Evolutionary conservation across 2,329 filamentous ascomycete genomes (phyloP).

Genomic region (Meredithiella fracta): DNA sequence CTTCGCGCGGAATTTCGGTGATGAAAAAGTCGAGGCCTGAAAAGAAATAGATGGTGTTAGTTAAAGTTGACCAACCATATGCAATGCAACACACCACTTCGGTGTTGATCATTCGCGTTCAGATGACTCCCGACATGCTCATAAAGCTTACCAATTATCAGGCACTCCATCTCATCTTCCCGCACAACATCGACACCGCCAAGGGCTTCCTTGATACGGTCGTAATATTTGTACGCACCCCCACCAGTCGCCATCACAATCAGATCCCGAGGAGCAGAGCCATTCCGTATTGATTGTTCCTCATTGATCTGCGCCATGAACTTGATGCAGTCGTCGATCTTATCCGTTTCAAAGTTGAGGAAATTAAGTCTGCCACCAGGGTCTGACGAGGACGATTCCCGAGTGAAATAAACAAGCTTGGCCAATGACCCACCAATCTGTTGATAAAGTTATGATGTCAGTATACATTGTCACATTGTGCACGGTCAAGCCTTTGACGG

Average conservation of each 20-base stretch:
- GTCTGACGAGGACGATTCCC: conserved; percentile 62
- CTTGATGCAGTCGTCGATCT: conserved; percentile 81
- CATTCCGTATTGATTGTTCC: conserved; percentile 63
- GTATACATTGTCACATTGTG: conserved; percentile 13
- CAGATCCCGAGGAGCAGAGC: conserved; percentile 51
- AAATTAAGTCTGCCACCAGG: conserved; percentile 87
- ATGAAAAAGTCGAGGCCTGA: conserved; percentile 94
- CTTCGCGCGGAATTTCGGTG: conserved; percentile 88
- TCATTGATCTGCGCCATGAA: conserved; percentile 77
- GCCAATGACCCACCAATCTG: conserved; percentile 90
- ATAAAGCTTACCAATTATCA: conserved; percentile 61
- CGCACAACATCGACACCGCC: conserved; percentile 66
- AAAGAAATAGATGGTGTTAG: conserved; percentile 13
- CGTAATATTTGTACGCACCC: conserved; percentile 92
- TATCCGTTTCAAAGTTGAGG: conserved; percentile 87
- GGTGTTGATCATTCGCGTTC: background rate
- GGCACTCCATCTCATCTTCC: conserved; percentile 97
- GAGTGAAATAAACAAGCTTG: conserved; percentile 94
- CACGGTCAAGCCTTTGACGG: conserved; percentile 4
- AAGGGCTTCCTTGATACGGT: conserved; percentile 67
- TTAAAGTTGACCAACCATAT: conserved; percentile 2
- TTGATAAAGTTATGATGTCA: conserved; percentile 9
- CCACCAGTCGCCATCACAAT: conserved; percentile 94
- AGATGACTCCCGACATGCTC: background rate
- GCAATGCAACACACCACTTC: conserved; percentile 4